Evolutionary conservation across 2,329 filamentous ascomycete species (phyloP).

Genomic region (Curvularia lunata): DNA sequence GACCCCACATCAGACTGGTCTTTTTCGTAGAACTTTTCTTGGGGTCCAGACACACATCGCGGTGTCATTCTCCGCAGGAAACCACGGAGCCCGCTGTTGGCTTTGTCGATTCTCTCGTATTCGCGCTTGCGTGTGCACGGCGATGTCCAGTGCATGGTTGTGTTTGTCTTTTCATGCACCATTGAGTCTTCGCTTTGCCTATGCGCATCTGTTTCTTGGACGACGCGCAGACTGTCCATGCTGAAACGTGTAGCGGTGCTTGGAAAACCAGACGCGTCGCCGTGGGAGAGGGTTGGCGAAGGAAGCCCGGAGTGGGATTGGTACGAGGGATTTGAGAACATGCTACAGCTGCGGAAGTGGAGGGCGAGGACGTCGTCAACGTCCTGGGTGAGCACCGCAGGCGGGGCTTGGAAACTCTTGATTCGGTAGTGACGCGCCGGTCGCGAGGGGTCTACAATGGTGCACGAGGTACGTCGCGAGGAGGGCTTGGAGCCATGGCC

Average conservation of each 20-base stretch:
- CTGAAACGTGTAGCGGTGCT: conserved; percentile 25
- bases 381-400: conserved; percentile 36
- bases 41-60: conserved; percentile 41
- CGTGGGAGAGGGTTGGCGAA: conserved; percentile 31
- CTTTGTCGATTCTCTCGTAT: conserved; percentile 48
- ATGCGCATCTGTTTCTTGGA: conserved; percentile 16
- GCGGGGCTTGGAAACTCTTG: conserved; percentile 40
- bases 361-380: conserved; percentile 50
- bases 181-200: conserved; percentile 24
- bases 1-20: conserved; percentile 45
- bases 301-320: conserved; percentile 30
- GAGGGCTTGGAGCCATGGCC: conserved; percentile 43
- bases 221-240: conserved; percentile 23
- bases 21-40: conserved; percentile 47
- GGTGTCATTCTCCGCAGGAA: conserved; percentile 42
- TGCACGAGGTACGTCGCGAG: conserved; percentile 45
- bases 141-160: conserved; percentile 49
- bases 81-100: conserved; percentile 47
- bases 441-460: conserved; percentile 43
- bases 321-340: conserved; percentile 44
- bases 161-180: conserved; percentile 25
- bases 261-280: conserved; percentile 19
- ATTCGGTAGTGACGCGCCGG: conserved; percentile 46
- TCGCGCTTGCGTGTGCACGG: conserved; percentile 43
- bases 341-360: conserved; percentile 48